A percentile compares a stretch with the other conserved stretches of the same genome.
phyloP scores from a whole-genome alignment of 257 asterid genomes.

The Knoxia roxburghii region DNA sequence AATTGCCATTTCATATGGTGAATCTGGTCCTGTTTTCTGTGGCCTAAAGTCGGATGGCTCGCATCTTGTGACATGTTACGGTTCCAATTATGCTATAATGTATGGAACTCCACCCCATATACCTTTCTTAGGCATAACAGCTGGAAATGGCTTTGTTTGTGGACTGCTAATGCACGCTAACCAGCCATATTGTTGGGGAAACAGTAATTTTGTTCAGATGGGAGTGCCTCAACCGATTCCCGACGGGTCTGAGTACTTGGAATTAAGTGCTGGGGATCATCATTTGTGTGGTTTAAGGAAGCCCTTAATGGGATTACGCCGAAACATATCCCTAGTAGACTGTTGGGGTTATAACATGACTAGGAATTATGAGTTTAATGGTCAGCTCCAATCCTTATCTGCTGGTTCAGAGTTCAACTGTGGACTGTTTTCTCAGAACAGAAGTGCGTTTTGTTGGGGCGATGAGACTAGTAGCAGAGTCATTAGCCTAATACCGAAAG shows the following conservation, averaged over 20 bases:
- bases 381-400: slow-evolving; percentile 75
- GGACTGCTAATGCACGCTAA: slow-evolving; percentile 53
- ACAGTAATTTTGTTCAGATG: slow-evolving; percentile 51
- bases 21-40: slow-evolving; percentile 75
- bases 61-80: slow-evolving; percentile 63
- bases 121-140: slow-evolving; percentile 61
- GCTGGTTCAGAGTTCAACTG: slow-evolving; percentile 89
- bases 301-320: slow-evolving; percentile 56
- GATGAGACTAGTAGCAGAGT: slow-evolving; percentile 66
- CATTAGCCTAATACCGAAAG: slow-evolving; percentile 47
- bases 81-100: slow-evolving; percentile 57
- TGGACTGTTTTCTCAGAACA: slow-evolving; percentile 63
- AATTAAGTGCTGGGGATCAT: slow-evolving; percentile 86
- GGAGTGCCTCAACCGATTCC: slow-evolving; percentile 50
- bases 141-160: slow-evolving; percentile 79
- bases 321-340: slow-evolving; percentile 66
- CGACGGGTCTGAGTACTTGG: slow-evolving; percentile 50
- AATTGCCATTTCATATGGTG: slow-evolving; percentile 80
- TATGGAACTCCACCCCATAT: slow-evolving; percentile 52
- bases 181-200: slow-evolving; percentile 91
- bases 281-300: slow-evolving; percentile 80
- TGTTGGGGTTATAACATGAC: slow-evolving; percentile 99
- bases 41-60: slow-evolving; percentile 83
- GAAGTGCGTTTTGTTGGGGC: slow-evolving; percentile 88
- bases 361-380: slow-evolving; percentile 46